A percentile compares a stretch with the other conserved stretches of the same genome.
phyloP scores from a whole-genome alignment of 2,329 filamentous ascomycete genomes.

The Proliferodiscus dingleyae region DNA sequence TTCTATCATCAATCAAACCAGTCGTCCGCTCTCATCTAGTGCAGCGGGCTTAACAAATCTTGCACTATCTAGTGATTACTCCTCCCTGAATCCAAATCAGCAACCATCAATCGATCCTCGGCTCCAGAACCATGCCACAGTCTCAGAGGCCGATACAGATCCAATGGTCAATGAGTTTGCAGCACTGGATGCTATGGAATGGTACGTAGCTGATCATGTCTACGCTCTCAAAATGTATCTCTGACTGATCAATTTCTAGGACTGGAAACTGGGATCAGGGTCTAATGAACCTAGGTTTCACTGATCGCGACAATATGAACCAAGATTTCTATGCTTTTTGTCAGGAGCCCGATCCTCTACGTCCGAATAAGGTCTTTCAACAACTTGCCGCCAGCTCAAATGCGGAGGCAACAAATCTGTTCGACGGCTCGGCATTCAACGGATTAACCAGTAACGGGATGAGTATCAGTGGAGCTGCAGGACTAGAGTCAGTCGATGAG shows the following conservation, averaged over 20 bases:
- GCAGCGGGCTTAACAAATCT: background rate
- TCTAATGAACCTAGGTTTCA: slow-evolving; percentile 33
- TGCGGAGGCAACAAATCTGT: slow-evolving; percentile 21
- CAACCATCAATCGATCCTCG: slow-evolving; percentile 7
- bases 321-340: slow-evolving; percentile 32
- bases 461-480: slow-evolving; percentile 3
- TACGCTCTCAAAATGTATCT: background rate
- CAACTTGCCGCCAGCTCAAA: slow-evolving; percentile 28
- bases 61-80: background rate
- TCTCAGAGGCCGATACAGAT: slow-evolving; percentile 33
- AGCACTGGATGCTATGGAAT: slow-evolving; percentile 49
- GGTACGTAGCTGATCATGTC: slow-evolving; percentile 29
- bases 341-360: slow-evolving; percentile 29
- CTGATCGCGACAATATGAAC: slow-evolving; percentile 30
- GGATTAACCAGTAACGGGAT: slow-evolving; percentile 7
- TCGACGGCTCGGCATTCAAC: slow-evolving; percentile 18
- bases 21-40: background rate
- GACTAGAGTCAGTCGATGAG: slow-evolving; percentile 17
- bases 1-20: slow-evolving; percentile 9
- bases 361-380: slow-evolving; percentile 29
- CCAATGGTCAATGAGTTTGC: slow-evolving; percentile 54
- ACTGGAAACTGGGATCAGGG: slow-evolving; percentile 31
- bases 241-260: slow-evolving; percentile 20
- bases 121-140: slow-evolving; percentile 20
- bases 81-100: background rate